These are phyloP conservation scores for Boletus coccyginus DNA, from an alignment of 768 basidiomycete species.

Conservation along the genomic window DNA sequence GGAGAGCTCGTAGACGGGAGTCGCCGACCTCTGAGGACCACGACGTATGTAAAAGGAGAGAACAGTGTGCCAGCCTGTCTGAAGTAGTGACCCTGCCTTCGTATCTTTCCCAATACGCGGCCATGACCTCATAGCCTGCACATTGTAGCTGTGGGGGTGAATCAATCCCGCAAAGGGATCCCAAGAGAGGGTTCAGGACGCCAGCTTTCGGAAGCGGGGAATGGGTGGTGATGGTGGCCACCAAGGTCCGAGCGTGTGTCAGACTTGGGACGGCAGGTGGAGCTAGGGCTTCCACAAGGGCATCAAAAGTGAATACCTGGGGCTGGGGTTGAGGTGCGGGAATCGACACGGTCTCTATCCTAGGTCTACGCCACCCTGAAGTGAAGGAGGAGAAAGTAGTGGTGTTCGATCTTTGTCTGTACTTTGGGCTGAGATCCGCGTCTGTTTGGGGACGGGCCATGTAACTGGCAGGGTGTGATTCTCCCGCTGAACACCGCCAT, in stretches of 20 bases:
- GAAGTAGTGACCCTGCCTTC: constrained; percentile 48
- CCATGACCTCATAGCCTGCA: constrained; percentile 69
- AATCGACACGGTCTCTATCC: constrained; percentile 28
- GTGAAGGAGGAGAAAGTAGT: constrained; percentile 39
- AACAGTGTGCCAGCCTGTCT: constrained; percentile 63
- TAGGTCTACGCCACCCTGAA: constrained; percentile 37
- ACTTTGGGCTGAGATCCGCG: constrained; percentile 28
- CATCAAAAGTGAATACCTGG: constrained; percentile 38
- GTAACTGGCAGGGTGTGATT: constrained; percentile 13
- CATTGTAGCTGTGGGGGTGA: constrained; percentile 58
- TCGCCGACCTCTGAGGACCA: constrained; percentile 77
- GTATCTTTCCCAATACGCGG: constrained; percentile 64
- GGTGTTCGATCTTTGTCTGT: constrained; percentile 43
- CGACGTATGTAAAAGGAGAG: constrained; percentile 50
- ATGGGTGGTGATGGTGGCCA: constrained; percentile 43
- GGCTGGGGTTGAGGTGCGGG: constrained; percentile 28
- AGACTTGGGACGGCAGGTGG: constrained; percentile 66
- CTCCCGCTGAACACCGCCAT: constrained; percentile 8
- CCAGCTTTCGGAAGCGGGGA: constrained; percentile 56
- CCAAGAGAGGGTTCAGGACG: constrained; percentile 57
- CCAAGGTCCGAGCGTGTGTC: constrained; percentile 59
- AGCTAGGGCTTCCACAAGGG: constrained; percentile 42
- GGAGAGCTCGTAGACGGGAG: constrained; percentile 62
- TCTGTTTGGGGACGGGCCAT: constrained; percentile 34
- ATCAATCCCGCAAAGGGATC: constrained; percentile 52